Evolutionary conservation across 2,329 filamentous ascomycete genomes (phyloP).

Genomic region (Penicillium sp.): DNA sequence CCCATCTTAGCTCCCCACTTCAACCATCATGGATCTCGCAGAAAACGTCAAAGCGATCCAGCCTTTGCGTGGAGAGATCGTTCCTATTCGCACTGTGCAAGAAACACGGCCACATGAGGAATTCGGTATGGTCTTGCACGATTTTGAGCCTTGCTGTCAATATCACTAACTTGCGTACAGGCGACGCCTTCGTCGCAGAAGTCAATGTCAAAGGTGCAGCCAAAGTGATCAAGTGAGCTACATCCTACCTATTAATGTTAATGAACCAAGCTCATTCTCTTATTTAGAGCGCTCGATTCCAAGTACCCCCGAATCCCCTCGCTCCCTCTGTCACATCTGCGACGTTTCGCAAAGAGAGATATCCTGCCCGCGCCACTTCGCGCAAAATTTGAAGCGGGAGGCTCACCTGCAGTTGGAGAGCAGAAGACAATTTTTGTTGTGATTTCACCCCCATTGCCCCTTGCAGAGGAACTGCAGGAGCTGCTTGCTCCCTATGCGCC

Average conservation of each 20-base stretch:
- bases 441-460: constrained; percentile 43
- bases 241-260: not conserved
- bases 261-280: not conserved
- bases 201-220: constrained; percentile 47
- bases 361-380: constrained; percentile 34
- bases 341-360: constrained; percentile 42
- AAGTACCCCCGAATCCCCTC: constrained; percentile 36
- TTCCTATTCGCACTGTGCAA: constrained; percentile 46
- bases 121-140: constrained; percentile 35
- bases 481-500: constrained; percentile 41
- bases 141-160: not conserved
- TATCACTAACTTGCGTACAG: constrained; percentile 29
- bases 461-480: constrained; percentile 32
- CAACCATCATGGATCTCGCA: constrained; percentile 22
- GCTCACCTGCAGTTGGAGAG: constrained; percentile 5
- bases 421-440: constrained; percentile 43
- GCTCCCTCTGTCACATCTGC: constrained; percentile 38
- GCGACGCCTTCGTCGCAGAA: constrained; percentile 45
- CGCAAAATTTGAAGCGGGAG: constrained; percentile 18
- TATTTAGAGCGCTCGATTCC: constrained; percentile 39
- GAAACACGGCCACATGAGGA: constrained; percentile 43
- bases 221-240: constrained; percentile 44
- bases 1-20: not conserved
- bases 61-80: constrained; percentile 36
- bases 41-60: constrained; percentile 25